Percentiles rank a stretch among this genome's conserved stretches.
Conservation (phyloP, 331 rosid species). For the Malus hybrid region DNA sequence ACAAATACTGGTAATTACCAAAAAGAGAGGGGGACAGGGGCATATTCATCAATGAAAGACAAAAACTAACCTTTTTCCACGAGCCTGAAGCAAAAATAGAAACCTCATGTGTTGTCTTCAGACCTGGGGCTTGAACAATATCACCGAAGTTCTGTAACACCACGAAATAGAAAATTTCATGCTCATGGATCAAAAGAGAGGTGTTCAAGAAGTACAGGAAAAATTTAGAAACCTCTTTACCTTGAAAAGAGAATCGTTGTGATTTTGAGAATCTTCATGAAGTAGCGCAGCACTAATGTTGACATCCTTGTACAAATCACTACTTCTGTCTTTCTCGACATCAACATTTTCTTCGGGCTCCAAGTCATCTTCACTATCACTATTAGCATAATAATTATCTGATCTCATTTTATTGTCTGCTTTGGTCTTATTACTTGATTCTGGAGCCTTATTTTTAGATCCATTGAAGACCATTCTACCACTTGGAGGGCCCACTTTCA, state of each 20-base stretch:
- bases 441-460: constrained; percentile 36
- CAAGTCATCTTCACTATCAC: constrained; percentile 67
- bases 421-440: constrained; percentile 33
- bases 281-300: constrained; percentile 19
- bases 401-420: constrained; percentile 32
- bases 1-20: constrained; percentile 4
- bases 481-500: constrained; percentile 29
- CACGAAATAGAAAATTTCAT: constrained; percentile 9
- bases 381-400: constrained; percentile 43
- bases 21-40: constrained; percentile 2
- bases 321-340: constrained; percentile 18
- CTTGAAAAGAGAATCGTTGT: constrained; percentile 54
- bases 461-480: constrained; percentile 81
- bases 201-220: background rate
- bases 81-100: constrained; percentile 66
- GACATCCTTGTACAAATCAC: constrained; percentile 24
- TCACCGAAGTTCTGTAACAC: constrained; percentile 57
- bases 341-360: constrained; percentile 25
- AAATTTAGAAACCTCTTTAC: constrained; percentile 23
- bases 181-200: constrained; percentile 4
- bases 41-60: background rate
- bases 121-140: constrained; percentile 55
- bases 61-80: constrained; percentile 64
- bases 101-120: constrained; percentile 72
- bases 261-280: constrained; percentile 32